A percentile compares a stretch with the other conserved stretches of the same genome.
phyloP scores from a whole-genome alignment of 768 basidiomycete genomes.

The Tephrocybe sp. region DNA sequence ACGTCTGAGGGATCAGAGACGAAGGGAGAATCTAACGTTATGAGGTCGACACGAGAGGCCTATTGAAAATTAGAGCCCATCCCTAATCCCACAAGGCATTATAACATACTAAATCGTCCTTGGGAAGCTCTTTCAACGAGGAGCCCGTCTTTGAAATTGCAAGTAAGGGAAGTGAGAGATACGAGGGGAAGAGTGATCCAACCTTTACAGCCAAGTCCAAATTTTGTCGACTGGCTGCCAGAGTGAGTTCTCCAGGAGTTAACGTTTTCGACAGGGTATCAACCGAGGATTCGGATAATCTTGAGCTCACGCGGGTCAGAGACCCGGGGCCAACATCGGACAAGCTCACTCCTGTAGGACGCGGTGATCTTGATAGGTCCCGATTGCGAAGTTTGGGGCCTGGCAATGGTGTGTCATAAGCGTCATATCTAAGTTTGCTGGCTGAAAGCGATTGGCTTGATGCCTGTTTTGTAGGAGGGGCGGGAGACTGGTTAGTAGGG shows the following conservation, averaged over 20 bases:
- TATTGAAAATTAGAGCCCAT: slow-evolving; percentile 7
- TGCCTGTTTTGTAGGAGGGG: slow-evolving; percentile 17
- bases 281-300: slow-evolving; percentile 25
- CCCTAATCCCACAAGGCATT: not conserved
- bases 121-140: slow-evolving; percentile 2
- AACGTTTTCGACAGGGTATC: slow-evolving; percentile 26
- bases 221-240: slow-evolving; percentile 34
- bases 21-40: slow-evolving; percentile 74
- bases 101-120: slow-evolving; percentile 20
- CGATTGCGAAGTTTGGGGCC: slow-evolving; percentile 40
- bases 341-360: slow-evolving; percentile 25
- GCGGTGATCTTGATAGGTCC: slow-evolving; percentile 27
- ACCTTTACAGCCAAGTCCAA: slow-evolving; percentile 28
- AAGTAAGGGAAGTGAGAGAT: not conserved
- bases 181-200: not conserved
- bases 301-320: slow-evolving; percentile 24
- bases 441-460: slow-evolving; percentile 27
- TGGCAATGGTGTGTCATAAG: slow-evolving; percentile 64
- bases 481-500: slow-evolving; percentile 5
- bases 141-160: not conserved
- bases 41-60: slow-evolving; percentile 54
- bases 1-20: slow-evolving; percentile 41
- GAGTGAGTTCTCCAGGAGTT: slow-evolving; percentile 45
- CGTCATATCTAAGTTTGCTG: slow-evolving; percentile 63
- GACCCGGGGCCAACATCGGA: slow-evolving; percentile 34